Percentiles rank a stretch among this genome's conserved stretches.
These are phyloP conservation scores for Chaetomiaceae sp. DNA, from an alignment of 2,329 filamentous ascomycete species.

Conservation along the genomic window DNA sequence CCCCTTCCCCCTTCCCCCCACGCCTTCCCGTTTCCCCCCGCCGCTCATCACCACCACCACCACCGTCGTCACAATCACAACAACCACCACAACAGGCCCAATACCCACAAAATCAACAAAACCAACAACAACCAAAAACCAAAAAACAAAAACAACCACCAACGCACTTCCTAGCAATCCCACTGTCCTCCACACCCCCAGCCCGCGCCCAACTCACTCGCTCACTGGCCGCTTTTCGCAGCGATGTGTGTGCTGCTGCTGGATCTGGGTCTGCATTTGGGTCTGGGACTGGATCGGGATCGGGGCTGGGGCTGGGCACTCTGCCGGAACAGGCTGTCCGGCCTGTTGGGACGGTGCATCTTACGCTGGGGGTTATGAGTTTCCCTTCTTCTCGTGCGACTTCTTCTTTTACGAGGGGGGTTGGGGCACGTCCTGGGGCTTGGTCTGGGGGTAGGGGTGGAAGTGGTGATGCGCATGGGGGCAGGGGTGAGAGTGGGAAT, in stretches of 20 bases:
- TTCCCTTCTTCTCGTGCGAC: constrained; percentile 48
- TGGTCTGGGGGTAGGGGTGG: constrained; percentile 22
- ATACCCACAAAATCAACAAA: background rate
- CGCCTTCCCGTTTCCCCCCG: too few relatives aligned
- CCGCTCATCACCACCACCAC: too few relatives aligned
- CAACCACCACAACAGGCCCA: too few relatives aligned
- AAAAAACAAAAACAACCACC: constrained; percentile 9
- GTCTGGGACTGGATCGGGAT: too few relatives aligned
- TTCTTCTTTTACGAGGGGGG: too few relatives aligned
- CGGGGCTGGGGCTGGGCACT: too few relatives aligned
- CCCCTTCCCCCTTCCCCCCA: too few relatives aligned
- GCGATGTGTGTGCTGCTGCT: constrained; percentile 44
- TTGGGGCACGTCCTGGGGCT: too few relatives aligned
- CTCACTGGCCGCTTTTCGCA: constrained; percentile 57
- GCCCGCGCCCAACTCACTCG: constrained; percentile 62
- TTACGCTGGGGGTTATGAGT: constrained; percentile 84
- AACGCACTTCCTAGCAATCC: constrained; percentile 74
- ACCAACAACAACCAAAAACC: constrained; percentile 4
- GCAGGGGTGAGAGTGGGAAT: constrained; percentile 39
- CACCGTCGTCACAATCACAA: too few relatives aligned
- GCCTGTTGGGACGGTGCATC: constrained; percentile 74
- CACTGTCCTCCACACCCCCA: constrained; percentile 54
- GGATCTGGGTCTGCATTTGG: too few relatives aligned
- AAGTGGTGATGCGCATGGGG: constrained; percentile 13
- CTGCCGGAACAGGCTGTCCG: constrained; percentile 65